Evolutionary conservation across 2,329 filamentous ascomycete genomes (phyloP).

Genomic region (Xylariaceae sp.): DNA sequence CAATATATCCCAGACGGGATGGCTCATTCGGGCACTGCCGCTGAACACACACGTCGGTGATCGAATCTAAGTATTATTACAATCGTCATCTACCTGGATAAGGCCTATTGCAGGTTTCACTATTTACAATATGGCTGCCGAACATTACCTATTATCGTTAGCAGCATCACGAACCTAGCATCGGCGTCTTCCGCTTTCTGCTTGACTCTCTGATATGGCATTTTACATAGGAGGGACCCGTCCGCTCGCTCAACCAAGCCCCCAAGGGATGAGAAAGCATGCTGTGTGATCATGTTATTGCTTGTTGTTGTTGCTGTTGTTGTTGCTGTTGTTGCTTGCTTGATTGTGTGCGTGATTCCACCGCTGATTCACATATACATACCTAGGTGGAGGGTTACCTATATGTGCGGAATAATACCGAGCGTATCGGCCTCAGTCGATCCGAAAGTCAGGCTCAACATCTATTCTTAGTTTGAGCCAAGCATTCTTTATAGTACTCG

Average conservation of each 20-base stretch:
- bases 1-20: background rate
- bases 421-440: slow-evolving; percentile 15
- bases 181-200: slow-evolving; percentile 22
- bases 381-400: too few species aligned
- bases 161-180: slow-evolving; percentile 17
- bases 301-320: too few species aligned
- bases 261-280: too few species aligned
- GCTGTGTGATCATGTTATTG: too few species aligned
- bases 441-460: slow-evolving; percentile 23
- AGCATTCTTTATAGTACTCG: slow-evolving; percentile 11
- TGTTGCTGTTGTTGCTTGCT: too few species aligned
- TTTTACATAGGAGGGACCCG: too few species aligned
- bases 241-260: too few species aligned
- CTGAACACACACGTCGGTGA: background rate
- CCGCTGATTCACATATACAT: background rate
- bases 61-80: too few species aligned
- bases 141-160: slow-evolving; percentile 18
- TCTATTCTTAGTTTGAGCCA: slow-evolving; percentile 25
- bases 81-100: slow-evolving; percentile 7
- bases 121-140: slow-evolving; percentile 14
- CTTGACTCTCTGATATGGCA: background rate
- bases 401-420: slow-evolving; percentile 25
- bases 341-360: too few species aligned
- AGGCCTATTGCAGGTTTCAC: slow-evolving; percentile 23
- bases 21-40: slow-evolving; percentile 13